Evolutionary conservation across 768 basidiomycete genomes (phyloP).

Genomic region (Boletus patriciae): DNA sequence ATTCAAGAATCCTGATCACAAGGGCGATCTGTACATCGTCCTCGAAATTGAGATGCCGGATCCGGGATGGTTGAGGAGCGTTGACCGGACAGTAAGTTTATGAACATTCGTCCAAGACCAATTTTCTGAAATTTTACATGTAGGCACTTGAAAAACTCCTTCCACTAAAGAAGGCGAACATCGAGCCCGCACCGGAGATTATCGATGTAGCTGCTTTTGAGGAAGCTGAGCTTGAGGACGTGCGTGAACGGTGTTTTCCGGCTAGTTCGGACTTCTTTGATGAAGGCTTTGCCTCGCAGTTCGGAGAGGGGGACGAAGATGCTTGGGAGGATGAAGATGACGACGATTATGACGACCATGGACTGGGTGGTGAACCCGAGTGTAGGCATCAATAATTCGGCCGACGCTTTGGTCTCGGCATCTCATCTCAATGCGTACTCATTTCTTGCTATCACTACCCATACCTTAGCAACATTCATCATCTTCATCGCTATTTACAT

Average conservation of each 20-base stretch:
- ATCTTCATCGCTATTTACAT: conserved; percentile 28
- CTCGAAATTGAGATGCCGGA: conserved; percentile 89
- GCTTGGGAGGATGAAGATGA: conserved; percentile 74
- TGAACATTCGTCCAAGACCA: neutral
- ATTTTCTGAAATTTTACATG: conserved; percentile 6
- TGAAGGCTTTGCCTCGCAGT: conserved; percentile 65
- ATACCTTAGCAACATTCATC: conserved; percentile 19
- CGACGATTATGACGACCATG: conserved; percentile 48
- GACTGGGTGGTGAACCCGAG: conserved; percentile 49
- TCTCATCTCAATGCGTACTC: conserved; percentile 11
- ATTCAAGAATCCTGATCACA: conserved; percentile 59
- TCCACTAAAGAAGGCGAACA: conserved; percentile 73
- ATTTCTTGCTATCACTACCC: conserved; percentile 9
- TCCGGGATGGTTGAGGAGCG: conserved; percentile 67
- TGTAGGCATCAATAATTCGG: conserved; percentile 59
- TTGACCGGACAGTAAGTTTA: conserved; percentile 56
- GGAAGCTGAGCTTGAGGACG: conserved; percentile 76
- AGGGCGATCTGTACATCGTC: conserved; percentile 81
- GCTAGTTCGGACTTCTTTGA: conserved; percentile 78
- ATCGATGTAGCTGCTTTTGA: conserved; percentile 73
- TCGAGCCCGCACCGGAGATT: conserved; percentile 68
- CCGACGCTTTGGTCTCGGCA: conserved; percentile 5
- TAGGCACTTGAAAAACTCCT: conserved; percentile 66
- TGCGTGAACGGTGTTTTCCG: conserved; percentile 78
- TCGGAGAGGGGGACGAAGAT: conserved; percentile 68